Evolutionary conservation across 805 yeast genomes (phyloP).

Genomic region (Nakazawaea ishiwadae): DNA sequence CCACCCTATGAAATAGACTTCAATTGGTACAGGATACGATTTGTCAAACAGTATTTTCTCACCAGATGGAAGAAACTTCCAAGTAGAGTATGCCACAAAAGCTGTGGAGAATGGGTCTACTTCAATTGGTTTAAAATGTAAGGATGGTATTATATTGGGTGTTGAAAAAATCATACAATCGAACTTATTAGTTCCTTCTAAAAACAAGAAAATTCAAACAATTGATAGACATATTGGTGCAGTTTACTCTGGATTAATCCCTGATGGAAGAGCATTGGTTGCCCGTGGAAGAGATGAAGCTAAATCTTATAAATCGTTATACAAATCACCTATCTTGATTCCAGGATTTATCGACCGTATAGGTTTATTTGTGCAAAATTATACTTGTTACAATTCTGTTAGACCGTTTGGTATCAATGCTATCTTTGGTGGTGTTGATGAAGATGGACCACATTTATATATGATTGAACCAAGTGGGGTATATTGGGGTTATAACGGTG

Average conservation of each 20-base stretch:
- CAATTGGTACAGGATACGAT: constrained; percentile 99
- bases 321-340: constrained; percentile 72
- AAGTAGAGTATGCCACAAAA: constrained; percentile 95
- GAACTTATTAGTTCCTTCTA: constrained; percentile 82
- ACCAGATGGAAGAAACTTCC: constrained; percentile 93
- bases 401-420: constrained; percentile 96
- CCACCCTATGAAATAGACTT: constrained; percentile 47
- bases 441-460: constrained; percentile 84
- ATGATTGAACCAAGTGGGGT: constrained; percentile 98
- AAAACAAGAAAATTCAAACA: constrained; percentile 87
- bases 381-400: constrained; percentile 92
- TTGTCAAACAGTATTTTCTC: constrained; percentile 93
- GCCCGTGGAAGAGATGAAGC: constrained; percentile 92
- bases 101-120: constrained; percentile 98
- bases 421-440: constrained; percentile 91
- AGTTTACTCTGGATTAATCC: constrained; percentile 89
- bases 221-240: constrained; percentile 93
- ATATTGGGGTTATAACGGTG: constrained; percentile 96
- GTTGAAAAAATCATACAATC: constrained; percentile 91
- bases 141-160: constrained; percentile 94
- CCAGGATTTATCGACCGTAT: constrained; percentile 82
- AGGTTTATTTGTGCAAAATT: constrained; percentile 90
- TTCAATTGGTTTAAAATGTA: constrained; percentile 85
- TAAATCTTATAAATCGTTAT: constrained; percentile 66
- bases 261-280: constrained; percentile 95